A percentile compares a stretch with the other conserved stretches of the same genome.
Evolutionary conservation across 1,284 basidiomycete species (phyloP).

Genomic region (Mycosarcoma mackinlayi): DNA sequence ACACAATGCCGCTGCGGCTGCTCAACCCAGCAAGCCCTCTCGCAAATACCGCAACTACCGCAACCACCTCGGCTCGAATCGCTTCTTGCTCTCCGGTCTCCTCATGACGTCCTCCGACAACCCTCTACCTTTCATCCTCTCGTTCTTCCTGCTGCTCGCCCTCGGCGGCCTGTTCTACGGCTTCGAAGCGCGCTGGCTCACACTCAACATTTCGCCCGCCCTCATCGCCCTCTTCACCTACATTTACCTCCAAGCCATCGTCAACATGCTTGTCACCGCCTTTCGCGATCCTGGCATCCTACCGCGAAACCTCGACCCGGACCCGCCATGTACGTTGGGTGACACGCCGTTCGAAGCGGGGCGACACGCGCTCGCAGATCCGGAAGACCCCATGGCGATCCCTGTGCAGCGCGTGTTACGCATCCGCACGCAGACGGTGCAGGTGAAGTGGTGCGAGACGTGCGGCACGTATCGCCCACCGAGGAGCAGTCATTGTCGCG

Average conservation of each 20-base stretch:
- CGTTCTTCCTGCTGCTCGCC: slow-evolving; percentile 43
- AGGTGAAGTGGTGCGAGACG: slow-evolving; percentile 66
- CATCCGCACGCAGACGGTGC: slow-evolving; percentile 30
- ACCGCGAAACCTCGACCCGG: slow-evolving; percentile 62
- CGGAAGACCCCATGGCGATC: slow-evolving; percentile 43
- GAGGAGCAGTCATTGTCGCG: slow-evolving; percentile 64
- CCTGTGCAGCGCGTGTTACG: slow-evolving; percentile 46
- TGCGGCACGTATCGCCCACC: slow-evolving; percentile 66
- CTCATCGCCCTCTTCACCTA: slow-evolving; percentile 56
- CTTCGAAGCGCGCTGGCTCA: slow-evolving; percentile 59
- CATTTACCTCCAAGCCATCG: slow-evolving; percentile 48
- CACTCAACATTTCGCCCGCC: slow-evolving; percentile 53
- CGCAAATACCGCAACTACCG: slow-evolving; percentile 38
- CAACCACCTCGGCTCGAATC: slow-evolving; percentile 50
- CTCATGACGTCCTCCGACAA: slow-evolving; percentile 60
- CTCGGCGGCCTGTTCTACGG: slow-evolving; percentile 60
- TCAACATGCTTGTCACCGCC: slow-evolving; percentile 62
- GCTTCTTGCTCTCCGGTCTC: slow-evolving; percentile 54
- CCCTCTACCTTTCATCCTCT: slow-evolving; percentile 54
- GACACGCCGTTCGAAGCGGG: slow-evolving; percentile 21
- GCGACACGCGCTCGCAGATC: slow-evolving; percentile 24
- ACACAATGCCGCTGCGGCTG: background rate
- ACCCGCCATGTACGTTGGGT: slow-evolving; percentile 59
- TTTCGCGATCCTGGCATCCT: slow-evolving; percentile 65
- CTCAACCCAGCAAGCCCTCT: background rate